These are phyloP conservation scores for Spathaspora arborariae DNA, from an alignment of 805 yeast species.

Conservation along the genomic window DNA sequence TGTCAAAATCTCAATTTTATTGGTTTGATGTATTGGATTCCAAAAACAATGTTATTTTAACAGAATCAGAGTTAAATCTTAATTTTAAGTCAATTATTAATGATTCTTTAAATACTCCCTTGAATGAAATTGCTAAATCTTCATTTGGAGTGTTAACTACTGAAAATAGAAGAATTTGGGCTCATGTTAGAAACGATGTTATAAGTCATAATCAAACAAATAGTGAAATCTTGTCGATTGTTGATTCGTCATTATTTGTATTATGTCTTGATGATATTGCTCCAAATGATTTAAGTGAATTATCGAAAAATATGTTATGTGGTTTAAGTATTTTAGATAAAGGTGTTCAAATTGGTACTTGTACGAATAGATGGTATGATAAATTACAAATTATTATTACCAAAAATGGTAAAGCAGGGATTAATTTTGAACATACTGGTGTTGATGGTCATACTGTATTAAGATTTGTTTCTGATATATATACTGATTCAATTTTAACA, in stretches of 20 bases:
- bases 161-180: conserved; percentile 87
- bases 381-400: conserved; percentile 85
- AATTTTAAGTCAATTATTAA: conserved; percentile 72
- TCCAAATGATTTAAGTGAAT: conserved; percentile 56
- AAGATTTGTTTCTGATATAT: conserved; percentile 82
- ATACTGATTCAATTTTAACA: conserved; percentile 83
- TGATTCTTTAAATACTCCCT: conserved; percentile 58
- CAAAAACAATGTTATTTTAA: conserved; percentile 64
- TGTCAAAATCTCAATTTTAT: conserved; percentile 84
- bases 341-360: conserved; percentile 90
- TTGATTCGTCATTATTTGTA: conserved; percentile 80
- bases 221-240: conserved; percentile 64
- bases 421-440: conserved; percentile 91
- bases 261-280: conserved; percentile 80
- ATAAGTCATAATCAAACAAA: conserved; percentile 49
- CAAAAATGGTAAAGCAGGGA: conserved; percentile 86
- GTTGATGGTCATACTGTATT: conserved; percentile 94
- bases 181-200: conserved; percentile 56
- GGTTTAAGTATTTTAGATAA: conserved; percentile 75
- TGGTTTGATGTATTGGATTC: conserved; percentile 91
- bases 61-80: conserved; percentile 70
- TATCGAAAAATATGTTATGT: conserved; percentile 83
- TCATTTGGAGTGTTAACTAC: conserved; percentile 90
- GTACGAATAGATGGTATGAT: conserved; percentile 94
- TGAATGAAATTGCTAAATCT: conserved; percentile 61